Conservation (phyloP, 306 rosid species). For the Begonia peltatifolia region DNA sequence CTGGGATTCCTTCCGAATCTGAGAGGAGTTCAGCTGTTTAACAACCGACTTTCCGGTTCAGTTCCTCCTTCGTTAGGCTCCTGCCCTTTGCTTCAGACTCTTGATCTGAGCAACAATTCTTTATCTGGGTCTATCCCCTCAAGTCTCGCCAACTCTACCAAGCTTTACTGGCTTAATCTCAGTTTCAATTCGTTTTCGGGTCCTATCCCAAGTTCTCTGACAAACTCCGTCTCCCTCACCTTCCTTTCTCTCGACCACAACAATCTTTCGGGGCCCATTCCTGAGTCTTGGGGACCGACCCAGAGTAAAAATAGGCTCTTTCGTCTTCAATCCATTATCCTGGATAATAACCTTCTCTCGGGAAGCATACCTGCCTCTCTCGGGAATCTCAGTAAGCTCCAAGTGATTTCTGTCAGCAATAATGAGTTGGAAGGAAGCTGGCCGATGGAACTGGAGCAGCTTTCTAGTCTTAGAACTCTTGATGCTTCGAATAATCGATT, state of each 20-base stretch:
- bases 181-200: constrained; percentile 67
- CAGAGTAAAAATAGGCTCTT: constrained; percentile 11
- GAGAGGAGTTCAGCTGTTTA: constrained; percentile 81
- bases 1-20: constrained; percentile 58
- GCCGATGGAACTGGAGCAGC: constrained; percentile 40
- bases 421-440: constrained; percentile 34
- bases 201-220: constrained; percentile 32
- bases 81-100: constrained; percentile 61
- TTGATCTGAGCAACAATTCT: constrained; percentile 54
- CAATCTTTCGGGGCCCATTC: constrained; percentile 60
- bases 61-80: constrained; percentile 67
- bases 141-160: constrained; percentile 52
- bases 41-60: constrained; percentile 52
- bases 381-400: constrained; percentile 22
- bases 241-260: constrained; percentile 50
- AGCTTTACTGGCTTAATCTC: constrained; percentile 50
- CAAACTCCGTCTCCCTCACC: constrained; percentile 31
- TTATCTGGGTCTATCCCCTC: constrained; percentile 47
- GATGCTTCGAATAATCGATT: constrained; percentile 45
- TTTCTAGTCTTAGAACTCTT: constrained; percentile 29
- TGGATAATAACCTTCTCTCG: constrained; percentile 40
- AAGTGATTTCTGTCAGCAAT: constrained; percentile 37
- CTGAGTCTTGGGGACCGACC: constrained; percentile 35
- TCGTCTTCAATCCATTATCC: constrained; percentile 29
- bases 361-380: constrained; percentile 56